Evolutionary conservation across 768 basidiomycete species (phyloP).

Genomic region (Tylopilus subfusipes): DNA sequence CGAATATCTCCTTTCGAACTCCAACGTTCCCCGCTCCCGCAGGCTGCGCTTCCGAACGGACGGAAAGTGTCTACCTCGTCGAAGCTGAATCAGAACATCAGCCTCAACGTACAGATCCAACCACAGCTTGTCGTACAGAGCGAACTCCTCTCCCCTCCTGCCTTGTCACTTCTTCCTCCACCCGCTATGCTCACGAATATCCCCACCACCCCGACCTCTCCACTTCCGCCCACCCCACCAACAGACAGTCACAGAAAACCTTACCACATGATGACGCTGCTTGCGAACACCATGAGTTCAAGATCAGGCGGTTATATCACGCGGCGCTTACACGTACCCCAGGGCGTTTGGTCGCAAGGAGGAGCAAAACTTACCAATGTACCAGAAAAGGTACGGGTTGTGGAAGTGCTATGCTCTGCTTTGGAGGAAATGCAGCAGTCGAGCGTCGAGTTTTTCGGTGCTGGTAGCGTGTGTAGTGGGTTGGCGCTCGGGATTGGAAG

Average conservation of each 20-base stretch:
- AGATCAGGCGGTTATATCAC: slow-evolving; percentile 87
- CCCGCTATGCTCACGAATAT: slow-evolving; percentile 50
- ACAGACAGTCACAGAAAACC: slow-evolving; percentile 75
- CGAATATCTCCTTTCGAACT: slow-evolving; percentile 49
- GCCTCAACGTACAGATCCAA: slow-evolving; percentile 43
- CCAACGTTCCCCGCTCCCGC: slow-evolving; percentile 52
- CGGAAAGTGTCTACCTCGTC: slow-evolving; percentile 65
- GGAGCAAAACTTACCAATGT: slow-evolving; percentile 81
- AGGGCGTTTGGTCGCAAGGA: slow-evolving; percentile 88
- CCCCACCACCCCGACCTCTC: slow-evolving; percentile 73
- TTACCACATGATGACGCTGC: slow-evolving; percentile 84
- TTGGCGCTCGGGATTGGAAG: slow-evolving; percentile 73
- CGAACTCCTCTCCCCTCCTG: slow-evolving; percentile 43
- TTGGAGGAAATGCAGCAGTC: slow-evolving; percentile 73
- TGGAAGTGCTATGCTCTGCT: slow-evolving; percentile 73
- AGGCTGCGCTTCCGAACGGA: slow-evolving; percentile 36
- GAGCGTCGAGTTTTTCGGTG: slow-evolving; percentile 73
- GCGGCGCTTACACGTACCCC: slow-evolving; percentile 79
- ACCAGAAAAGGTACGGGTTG: slow-evolving; percentile 81
- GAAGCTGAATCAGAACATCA: slow-evolving; percentile 48
- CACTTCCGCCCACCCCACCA: slow-evolving; percentile 71
- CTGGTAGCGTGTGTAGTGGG: slow-evolving; percentile 73
- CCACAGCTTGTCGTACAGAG: slow-evolving; percentile 50
- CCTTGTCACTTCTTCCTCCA: slow-evolving; percentile 41
- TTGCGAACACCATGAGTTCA: slow-evolving; percentile 75